Conservation (phyloP, 805 yeast species). For the Hanseniaspora opuntiae region DNA sequence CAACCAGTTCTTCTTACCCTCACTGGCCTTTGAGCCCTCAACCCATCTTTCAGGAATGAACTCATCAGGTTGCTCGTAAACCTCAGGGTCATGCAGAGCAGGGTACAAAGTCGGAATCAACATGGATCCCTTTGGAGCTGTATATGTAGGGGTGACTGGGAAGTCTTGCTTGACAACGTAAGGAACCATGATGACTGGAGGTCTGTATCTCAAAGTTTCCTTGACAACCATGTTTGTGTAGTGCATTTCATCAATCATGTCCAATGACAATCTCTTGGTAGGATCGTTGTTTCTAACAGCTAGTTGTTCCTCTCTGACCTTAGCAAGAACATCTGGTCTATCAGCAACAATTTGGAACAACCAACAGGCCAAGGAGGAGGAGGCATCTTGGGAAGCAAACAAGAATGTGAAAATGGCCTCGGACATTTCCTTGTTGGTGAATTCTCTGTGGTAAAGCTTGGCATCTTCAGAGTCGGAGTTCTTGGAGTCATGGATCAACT, state of each 20-base stretch:
- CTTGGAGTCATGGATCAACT: constrained; percentile 63
- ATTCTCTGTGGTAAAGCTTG: constrained; percentile 59
- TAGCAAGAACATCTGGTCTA: constrained; percentile 76
- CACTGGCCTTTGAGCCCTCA: constrained; percentile 59
- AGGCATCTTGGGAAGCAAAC: constrained; percentile 96
- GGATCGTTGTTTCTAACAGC: constrained; percentile 70
- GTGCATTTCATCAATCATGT: constrained; percentile 69
- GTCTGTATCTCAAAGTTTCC: constrained; percentile 87
- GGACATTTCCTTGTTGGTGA: constrained; percentile 79
- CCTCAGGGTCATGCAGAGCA: constrained; percentile 93
- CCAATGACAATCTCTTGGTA: constrained; percentile 44
- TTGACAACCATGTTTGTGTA: constrained; percentile 84
- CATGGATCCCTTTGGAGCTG: constrained; percentile 96
- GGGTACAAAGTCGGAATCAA: constrained; percentile 91
- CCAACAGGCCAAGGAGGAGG: constrained; percentile 96
- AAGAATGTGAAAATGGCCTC: constrained; percentile 93
- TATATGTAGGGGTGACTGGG: constrained; percentile 70
- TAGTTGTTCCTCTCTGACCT: constrained; percentile 86
- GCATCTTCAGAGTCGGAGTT: constrained; percentile 36
- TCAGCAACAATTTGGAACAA: constrained; percentile 91
- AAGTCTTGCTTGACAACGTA: constrained; percentile 78
- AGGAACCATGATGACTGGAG: constrained; percentile 97
- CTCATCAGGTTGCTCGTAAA: constrained; percentile 84
- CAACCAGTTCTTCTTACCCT: constrained; percentile 80
- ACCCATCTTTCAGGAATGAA: constrained; percentile 94